A percentile compares a stretch with the other conserved stretches of the same genome.
These are phyloP conservation scores for Raphanus hybrid DNA, from an alignment of 441 rosid genomes.

Conservation along the genomic window DNA sequence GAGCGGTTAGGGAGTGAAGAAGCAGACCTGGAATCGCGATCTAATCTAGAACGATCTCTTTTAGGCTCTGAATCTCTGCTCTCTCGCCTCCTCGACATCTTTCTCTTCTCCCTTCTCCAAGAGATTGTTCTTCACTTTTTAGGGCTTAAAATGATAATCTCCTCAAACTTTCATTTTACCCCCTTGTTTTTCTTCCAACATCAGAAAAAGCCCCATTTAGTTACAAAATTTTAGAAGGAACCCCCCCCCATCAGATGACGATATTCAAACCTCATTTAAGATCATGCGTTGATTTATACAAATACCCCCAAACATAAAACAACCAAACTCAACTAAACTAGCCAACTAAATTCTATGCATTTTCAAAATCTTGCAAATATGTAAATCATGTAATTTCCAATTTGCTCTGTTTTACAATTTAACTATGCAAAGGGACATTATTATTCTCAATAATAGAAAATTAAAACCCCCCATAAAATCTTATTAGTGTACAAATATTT, in stretches of 20 bases:
- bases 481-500: neutral
- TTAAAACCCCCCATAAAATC: neutral
- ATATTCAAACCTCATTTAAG: neutral
- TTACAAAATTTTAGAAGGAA: neutral
- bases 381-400: neutral
- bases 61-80: slow-evolving; percentile 62
- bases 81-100: slow-evolving; percentile 60
- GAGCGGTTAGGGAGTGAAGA: slow-evolving; percentile 11
- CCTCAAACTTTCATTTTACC: neutral
- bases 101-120: slow-evolving; percentile 5
- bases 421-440: neutral
- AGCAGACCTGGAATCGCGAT: slow-evolving; percentile 69
- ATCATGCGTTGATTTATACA: too few species aligned
- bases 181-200: neutral
- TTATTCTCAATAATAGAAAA: neutral
- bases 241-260: too few species aligned
- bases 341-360: too few species aligned
- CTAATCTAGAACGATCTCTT: slow-evolving; percentile 64
- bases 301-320: too few species aligned
- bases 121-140: neutral
- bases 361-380: neutral
- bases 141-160: slow-evolving; percentile 22
- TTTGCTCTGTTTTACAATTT: neutral
- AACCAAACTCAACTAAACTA: neutral
- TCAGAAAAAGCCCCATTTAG: neutral